Percentiles rank a stretch among this genome's conserved stretches.
phyloP scores from a whole-genome alignment of 2,329 filamentous ascomycete species.

The Fusarium tjaetaba region DNA sequence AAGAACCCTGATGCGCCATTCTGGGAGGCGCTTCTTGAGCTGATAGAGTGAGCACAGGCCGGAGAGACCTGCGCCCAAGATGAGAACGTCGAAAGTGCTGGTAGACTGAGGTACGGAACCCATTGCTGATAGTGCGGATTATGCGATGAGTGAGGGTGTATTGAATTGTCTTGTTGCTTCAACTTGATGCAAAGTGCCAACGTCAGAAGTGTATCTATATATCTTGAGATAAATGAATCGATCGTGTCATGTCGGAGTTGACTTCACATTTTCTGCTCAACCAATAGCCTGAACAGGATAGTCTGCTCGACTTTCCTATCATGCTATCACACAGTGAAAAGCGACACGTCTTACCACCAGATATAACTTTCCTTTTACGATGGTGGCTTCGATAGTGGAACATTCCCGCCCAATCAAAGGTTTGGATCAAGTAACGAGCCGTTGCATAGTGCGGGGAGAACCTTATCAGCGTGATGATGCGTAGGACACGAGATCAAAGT shows the following conservation, averaged over 20 bases:
- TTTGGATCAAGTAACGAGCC: neutral
- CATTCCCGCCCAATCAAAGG: neutral
- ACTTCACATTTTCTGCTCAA: neutral
- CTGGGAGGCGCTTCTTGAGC: slow-evolving; percentile 47
- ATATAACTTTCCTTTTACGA: slow-evolving; percentile 28
- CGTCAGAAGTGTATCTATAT: neutral
- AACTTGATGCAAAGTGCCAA: neutral
- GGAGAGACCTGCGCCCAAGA: slow-evolving; percentile 44
- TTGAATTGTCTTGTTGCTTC: accelerated
- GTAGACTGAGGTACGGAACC: slow-evolving; percentile 20
- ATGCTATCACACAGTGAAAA: neutral
- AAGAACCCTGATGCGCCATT: slow-evolving; percentile 31
- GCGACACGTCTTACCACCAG: neutral
- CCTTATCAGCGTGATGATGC: neutral
- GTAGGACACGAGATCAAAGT: neutral
- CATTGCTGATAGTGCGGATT: neutral
- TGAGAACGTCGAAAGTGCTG: slow-evolving; percentile 31
- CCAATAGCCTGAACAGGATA: neutral
- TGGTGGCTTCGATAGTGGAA: neutral
- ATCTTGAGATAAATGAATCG: neutral
- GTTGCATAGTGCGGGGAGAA: neutral
- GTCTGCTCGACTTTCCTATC: slow-evolving; percentile 3
- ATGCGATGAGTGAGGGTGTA: too few species aligned
- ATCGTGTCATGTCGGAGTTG: neutral
- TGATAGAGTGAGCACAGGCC: slow-evolving; percentile 54